Evolutionary conservation across 2,329 filamentous ascomycete genomes (phyloP), one percentile per base, ranked within the genome.

Genomic region (Microdochium paspali): DNA sequence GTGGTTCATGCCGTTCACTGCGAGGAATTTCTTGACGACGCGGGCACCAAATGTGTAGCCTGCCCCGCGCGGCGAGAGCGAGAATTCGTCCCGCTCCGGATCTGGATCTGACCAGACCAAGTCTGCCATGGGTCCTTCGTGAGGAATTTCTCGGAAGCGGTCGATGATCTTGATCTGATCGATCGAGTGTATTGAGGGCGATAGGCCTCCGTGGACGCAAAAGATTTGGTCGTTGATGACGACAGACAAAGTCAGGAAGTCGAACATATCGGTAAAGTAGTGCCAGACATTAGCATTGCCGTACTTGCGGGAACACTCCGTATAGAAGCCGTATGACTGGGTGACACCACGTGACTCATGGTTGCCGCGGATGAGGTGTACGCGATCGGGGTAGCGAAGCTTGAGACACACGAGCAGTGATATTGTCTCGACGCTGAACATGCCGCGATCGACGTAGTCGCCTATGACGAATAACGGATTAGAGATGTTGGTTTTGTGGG

Each of bases 151-250:
- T 56, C 93, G 84, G 73, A 97, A 98, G 43, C 93, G 88, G 69
- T 98, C 93, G 64, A 98, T 97, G 66, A 98, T 95, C 68, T 98
- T 97, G 70, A 98, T 97, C 69, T 98, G 93, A 66, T 98, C 93
- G 63, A 98, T 96, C 42, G 88, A 95, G 68, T 98, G 93, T 63
- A 98, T 97, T 25, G 86, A 90, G 1, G 87, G 87, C 1, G 86
- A 90, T 20, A 93, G 77, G 21, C 87, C 84, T 64, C 93, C 93
- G 66, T 98, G 93, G 6, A 98, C 93, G 66, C 93, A 98, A 66
- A 98, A 98, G 56, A 98, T 98, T 66, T 97, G 88, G 66, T 98
- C 87, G 65, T 97, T 95, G 64, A 98, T 98, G 53, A 98, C 91
- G 51, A 97, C 94, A 58, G 88, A 95, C 49, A 98, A 74, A 7